A percentile compares a stretch with the other conserved stretches of the same genome.
phyloP scores from a whole-genome alignment of 345 rosid genomes.

The Camelina hispida region DNA sequence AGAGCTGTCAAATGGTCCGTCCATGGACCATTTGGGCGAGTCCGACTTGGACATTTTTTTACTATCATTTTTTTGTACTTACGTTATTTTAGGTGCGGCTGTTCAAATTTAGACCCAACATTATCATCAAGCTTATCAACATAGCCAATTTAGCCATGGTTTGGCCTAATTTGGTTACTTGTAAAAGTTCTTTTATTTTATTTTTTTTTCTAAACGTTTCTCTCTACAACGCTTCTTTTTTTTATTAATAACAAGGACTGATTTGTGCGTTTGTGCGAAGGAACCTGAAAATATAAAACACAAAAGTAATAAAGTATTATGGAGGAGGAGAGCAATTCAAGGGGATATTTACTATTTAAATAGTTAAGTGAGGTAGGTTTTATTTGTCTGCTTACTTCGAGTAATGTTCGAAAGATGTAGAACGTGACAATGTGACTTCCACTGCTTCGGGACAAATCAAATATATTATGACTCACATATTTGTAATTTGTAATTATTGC shows the following conservation, averaged over 20 bases:
- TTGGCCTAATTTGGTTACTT: slow-evolving; percentile 3
- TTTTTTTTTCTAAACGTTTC: neutral
- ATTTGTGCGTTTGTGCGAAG: slow-evolving; percentile 27
- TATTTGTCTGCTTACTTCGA: slow-evolving; percentile 38
- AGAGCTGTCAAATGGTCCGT: too few species aligned
- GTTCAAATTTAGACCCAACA: neutral
- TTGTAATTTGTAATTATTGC: too few species aligned
- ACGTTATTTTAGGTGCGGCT: neutral
- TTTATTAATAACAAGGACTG: neutral
- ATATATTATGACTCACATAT: neutral
- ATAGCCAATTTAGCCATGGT: neutral
- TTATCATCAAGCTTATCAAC: slow-evolving; percentile 26
- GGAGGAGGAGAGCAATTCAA: neutral
- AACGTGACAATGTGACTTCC: slow-evolving; percentile 45
- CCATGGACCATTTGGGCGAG: too few species aligned
- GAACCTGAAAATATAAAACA: slow-evolving; percentile 22
- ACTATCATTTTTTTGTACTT: too few species aligned
- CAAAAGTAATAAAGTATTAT: neutral
- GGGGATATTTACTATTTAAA: neutral
- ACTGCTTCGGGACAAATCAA: slow-evolving; percentile 28
- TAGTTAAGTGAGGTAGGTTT: slow-evolving; percentile 15
- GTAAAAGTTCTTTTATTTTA: neutral
- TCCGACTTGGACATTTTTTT: too few species aligned
- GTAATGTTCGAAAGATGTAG: slow-evolving; percentile 14
- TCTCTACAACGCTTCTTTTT: neutral